Evolutionary conservation across 331 rosid genomes (phyloP), one percentile per base, ranked within the genome.

Genomic region (Dryas integrifolia): DNA sequence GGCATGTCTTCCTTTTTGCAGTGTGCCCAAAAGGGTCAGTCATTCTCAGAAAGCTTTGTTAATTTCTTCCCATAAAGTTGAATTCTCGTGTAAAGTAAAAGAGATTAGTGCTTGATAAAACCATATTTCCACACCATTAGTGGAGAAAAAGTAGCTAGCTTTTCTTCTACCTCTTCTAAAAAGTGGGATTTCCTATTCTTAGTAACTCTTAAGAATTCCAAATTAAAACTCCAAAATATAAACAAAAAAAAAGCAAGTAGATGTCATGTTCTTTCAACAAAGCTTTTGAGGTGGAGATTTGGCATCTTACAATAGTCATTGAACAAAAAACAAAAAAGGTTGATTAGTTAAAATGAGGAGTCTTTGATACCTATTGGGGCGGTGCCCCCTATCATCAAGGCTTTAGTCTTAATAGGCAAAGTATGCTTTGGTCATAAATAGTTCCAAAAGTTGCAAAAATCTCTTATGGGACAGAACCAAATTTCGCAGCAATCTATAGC

Each of bases 161-260:
- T 84, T 86, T 82, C 66, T 77, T 74, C 58, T 79, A 86, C 82
- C 75, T 84, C 82, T 75, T 83, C 76, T 62, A 52, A 30, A 30
- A 30, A 82, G 91, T 91, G 85, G 90, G 86, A 77, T 86, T 89
- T 83, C 86, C 88, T 79, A 87, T 86, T 83, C 89, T 89, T 86
- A 73, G 93, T 26, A 89, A 81, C 73, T 69, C 86, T 79, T 77
- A 86, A 92, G 93, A 88, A 85, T 89, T 80, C 83, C 77, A 76
- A 46, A 30, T 30, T 30, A 30, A 16, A 53, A 13, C 41, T 18
- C 16, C 6, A 72, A 14, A 59, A 69, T 26, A 2, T 1, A 39
- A 69, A 30, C 35, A 30, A 30, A 39, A 69, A 30, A 39, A 69
- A 84, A 79, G 80, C 51, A 84, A 65, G 74, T 64, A 84, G 86